Evolutionary conservation across 768 basidiomycete genomes (phyloP).

Genomic region (Amanita rubescens): DNA sequence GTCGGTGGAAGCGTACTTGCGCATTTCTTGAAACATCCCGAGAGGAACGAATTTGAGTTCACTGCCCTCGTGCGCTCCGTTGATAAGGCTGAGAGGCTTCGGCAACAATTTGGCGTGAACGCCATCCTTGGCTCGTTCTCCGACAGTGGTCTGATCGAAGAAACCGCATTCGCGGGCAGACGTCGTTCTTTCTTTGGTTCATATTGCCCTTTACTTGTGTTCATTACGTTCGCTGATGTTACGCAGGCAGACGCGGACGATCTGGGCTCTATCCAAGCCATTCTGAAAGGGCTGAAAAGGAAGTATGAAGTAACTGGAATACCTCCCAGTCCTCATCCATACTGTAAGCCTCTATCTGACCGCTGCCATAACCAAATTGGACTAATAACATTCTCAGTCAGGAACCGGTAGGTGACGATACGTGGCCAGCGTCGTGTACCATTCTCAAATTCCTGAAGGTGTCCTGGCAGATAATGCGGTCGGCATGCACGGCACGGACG

Average conservation of each 20-base stretch:
- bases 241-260: constrained; percentile 36
- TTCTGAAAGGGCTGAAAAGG: constrained; percentile 46
- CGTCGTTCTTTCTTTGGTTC: constrained; percentile 36
- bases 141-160: constrained; percentile 30
- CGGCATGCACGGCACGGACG: constrained; percentile 30
- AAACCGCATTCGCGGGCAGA: constrained; percentile 38
- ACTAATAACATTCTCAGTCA: neutral
- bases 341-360: constrained; percentile 28
- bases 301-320: constrained; percentile 32
- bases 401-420: neutral
- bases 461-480: constrained; percentile 35
- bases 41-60: constrained; percentile 32
- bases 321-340: constrained; percentile 31
- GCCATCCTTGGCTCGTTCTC: constrained; percentile 33
- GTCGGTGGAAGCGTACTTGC: constrained; percentile 48
- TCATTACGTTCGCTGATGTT: constrained; percentile 16
- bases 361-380: neutral
- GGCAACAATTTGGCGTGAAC: constrained; percentile 25
- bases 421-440: neutral
- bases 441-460: constrained; percentile 16
- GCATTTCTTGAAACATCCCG: constrained; percentile 37
- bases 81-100: constrained; percentile 29
- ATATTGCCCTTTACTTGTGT: constrained; percentile 1
- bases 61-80: constrained; percentile 38
- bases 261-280: constrained; percentile 33